Evolutionary conservation across 73 alveolate species (phyloP).

Genomic region (Effrenium voratum): DNA sequence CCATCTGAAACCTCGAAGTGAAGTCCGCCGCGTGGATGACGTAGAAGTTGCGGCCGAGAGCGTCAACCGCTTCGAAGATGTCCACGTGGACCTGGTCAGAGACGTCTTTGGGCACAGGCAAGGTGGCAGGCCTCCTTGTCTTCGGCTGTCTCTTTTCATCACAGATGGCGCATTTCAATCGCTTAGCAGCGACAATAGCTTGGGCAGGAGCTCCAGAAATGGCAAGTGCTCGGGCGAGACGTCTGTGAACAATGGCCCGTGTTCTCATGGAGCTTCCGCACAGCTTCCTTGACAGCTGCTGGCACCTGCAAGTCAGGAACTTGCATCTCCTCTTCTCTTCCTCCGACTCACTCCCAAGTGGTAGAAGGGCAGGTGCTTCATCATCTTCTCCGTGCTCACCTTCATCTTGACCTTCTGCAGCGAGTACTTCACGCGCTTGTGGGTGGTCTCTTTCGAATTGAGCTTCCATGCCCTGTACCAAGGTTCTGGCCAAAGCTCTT

Average conservation of each 20-base stretch:
- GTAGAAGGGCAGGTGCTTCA: too few relatives aligned
- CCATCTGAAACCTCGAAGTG: slow-evolving; percentile 3
- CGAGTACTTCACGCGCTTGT: too few relatives aligned
- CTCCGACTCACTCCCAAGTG: too few relatives aligned
- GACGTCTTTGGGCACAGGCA: not conserved
- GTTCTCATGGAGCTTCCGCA: not conserved
- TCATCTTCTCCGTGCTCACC: too few relatives aligned
- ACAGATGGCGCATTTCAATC: not conserved
- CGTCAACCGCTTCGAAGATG: not conserved
- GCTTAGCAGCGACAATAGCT: not conserved
- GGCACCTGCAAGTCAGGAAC: slow-evolving; percentile 3
- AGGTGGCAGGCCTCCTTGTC: not conserved
- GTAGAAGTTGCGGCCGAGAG: not conserved
- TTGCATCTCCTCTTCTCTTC: too few relatives aligned
- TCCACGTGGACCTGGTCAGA: not conserved
- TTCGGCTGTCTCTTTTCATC: slow-evolving; percentile 1
- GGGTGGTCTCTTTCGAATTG: too few relatives aligned
- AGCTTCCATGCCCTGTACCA: too few relatives aligned
- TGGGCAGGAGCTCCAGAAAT: not conserved
- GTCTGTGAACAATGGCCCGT: not conserved
- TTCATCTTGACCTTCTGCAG: too few relatives aligned
- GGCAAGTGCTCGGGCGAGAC: not conserved
- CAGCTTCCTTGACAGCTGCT: not conserved
- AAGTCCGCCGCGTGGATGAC: not conserved
- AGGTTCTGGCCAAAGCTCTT: too few relatives aligned